Conservation (phyloP, 2,329 filamentous ascomycete species). For the Zasmidium angulare region DNA sequence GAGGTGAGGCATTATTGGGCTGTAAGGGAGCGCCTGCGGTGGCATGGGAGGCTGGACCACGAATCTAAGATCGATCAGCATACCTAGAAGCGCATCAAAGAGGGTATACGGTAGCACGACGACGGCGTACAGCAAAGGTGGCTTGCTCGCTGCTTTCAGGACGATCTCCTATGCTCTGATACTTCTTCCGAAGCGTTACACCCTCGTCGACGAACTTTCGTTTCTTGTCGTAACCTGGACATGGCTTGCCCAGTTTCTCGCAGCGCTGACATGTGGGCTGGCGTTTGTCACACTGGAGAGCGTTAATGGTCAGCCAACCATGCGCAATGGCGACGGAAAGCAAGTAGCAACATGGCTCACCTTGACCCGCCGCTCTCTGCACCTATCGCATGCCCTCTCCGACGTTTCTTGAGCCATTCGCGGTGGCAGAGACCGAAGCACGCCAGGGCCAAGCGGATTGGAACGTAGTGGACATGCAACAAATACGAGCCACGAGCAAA, state of each 20-base stretch:
- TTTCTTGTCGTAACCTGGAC: conserved; percentile 38
- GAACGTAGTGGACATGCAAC: background rate
- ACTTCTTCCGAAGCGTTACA: conserved; percentile 33
- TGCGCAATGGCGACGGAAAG: background rate
- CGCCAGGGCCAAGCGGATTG: background rate
- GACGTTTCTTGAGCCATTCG: conserved; percentile 28
- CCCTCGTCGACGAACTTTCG: conserved; percentile 38
- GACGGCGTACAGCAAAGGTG: conserved; percentile 1
- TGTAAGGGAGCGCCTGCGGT: background rate
- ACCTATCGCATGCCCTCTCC: conserved; percentile 36
- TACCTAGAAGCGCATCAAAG: background rate
- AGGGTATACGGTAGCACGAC: background rate
- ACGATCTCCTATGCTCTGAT: conserved; percentile 21
- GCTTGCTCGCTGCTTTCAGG: conserved; percentile 13
- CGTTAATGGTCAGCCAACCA: background rate
- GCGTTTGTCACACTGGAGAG: conserved; percentile 32
- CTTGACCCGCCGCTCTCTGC: conserved; percentile 36
- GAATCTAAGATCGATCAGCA: conserved; percentile 1
- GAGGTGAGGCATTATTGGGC: background rate
- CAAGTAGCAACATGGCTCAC: conserved; percentile 16
- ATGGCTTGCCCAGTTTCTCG: conserved; percentile 37
- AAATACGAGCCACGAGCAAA: background rate
- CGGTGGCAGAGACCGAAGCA: conserved; percentile 2
- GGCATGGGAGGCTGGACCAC: background rate
- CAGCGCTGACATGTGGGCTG: conserved; percentile 33